These are phyloP conservation scores for Luvunga scandens DNA, from an alignment of 345 rosid species.

Conservation along the genomic window DNA sequence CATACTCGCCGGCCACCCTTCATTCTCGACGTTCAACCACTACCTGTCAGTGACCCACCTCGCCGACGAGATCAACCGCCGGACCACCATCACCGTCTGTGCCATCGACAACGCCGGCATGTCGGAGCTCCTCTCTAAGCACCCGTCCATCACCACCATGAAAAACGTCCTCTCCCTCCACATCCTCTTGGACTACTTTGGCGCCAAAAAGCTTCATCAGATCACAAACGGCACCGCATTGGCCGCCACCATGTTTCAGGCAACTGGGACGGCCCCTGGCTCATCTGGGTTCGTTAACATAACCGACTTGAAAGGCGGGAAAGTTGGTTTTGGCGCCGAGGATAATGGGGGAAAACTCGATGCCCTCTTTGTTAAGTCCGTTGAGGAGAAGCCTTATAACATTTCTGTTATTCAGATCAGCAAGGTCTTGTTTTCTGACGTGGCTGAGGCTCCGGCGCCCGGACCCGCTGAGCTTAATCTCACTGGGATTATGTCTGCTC, in stretches of 20 bases:
- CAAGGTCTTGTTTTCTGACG: constrained; percentile 59
- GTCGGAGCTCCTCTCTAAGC: constrained; percentile 53
- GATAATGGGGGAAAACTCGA: constrained; percentile 56
- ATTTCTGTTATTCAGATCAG: constrained; percentile 92
- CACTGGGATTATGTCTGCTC: constrained; percentile 79
- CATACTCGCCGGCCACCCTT: constrained; percentile 64
- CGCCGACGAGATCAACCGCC: constrained; percentile 78
- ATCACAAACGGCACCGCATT: constrained; percentile 79
- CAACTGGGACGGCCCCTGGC: constrained; percentile 84
- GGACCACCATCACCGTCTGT: constrained; percentile 81
- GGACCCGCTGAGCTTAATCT: constrained; percentile 65
- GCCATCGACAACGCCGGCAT: constrained; percentile 86
- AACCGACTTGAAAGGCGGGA: constrained; percentile 79
- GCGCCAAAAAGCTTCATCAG: constrained; percentile 88
- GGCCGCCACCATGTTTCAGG: constrained; percentile 90
- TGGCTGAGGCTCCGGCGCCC: constrained; percentile 82
- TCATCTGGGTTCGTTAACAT: constrained; percentile 88
- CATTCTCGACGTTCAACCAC: constrained; percentile 84
- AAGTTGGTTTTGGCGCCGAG: constrained; percentile 71
- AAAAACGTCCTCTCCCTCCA: constrained; percentile 90
- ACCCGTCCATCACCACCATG: constrained; percentile 61
- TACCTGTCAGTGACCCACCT: constrained; percentile 79
- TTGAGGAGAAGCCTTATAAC: constrained; percentile 87
- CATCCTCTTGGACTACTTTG: constrained; percentile 92
- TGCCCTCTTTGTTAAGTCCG: constrained; percentile 54